Conservation (phyloP, 495 filamentous ascomycete species). For the Umbilicaria muhlenbergii region DNA sequence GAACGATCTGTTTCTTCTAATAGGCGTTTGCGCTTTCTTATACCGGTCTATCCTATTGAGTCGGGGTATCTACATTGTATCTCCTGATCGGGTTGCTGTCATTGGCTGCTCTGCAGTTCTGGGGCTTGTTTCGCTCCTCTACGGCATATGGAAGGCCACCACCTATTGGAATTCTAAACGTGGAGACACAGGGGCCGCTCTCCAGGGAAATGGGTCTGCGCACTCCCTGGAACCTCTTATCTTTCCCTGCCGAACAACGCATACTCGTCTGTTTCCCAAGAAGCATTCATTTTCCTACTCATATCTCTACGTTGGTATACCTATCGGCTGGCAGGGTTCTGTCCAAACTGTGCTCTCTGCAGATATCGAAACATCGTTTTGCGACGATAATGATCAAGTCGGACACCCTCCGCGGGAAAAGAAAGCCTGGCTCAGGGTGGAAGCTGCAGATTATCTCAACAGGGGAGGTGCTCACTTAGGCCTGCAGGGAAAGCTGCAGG, state of each 20-base stretch:
- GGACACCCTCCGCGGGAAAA: constrained; percentile 13
- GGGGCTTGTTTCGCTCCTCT: too few relatives aligned
- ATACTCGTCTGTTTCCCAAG: constrained; percentile 43
- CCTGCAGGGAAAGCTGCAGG: constrained; percentile 40
- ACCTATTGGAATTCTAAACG: too few relatives aligned
- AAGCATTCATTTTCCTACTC: constrained; percentile 51
- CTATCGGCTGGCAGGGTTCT: constrained; percentile 41
- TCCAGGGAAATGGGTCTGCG: too few relatives aligned
- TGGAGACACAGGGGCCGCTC: too few relatives aligned
- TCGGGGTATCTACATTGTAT: too few relatives aligned
- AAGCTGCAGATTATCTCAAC: constrained; percentile 42
- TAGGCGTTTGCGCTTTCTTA: too few relatives aligned
- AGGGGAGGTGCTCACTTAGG: constrained; percentile 30
- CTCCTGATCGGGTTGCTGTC: too few relatives aligned
- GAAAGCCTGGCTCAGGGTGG: constrained; percentile 38
- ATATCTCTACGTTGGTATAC: constrained; percentile 49
- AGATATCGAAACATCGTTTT: constrained; percentile 10
- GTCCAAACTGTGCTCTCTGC: constrained; percentile 38
- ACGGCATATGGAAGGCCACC: too few relatives aligned
- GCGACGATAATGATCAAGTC: background rate
- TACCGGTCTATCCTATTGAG: too few relatives aligned
- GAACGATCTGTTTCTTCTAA: background rate
- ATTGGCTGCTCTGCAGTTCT: too few relatives aligned
- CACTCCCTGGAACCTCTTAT: constrained; percentile 21
- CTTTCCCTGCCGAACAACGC: constrained; percentile 45